phyloP scores from a whole-genome alignment of 108 stramenopile genomes.

The Thalassiosira profunda region DNA sequence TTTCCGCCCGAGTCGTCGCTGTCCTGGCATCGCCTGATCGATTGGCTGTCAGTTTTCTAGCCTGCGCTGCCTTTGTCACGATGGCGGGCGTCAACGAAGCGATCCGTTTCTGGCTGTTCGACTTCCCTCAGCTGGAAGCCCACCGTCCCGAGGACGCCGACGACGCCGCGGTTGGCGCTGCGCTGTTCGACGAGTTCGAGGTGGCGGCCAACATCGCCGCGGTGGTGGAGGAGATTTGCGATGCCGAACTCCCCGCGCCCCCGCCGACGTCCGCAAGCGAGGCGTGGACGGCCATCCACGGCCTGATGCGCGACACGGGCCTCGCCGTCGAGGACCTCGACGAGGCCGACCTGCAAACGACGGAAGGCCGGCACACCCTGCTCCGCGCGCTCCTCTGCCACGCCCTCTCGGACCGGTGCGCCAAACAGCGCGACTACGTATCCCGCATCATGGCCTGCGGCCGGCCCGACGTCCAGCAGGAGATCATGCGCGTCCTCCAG shows the following conservation, averaged over 20 bases:
- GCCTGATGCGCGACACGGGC: background rate
- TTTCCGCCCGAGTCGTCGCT: too few species aligned
- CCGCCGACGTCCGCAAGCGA: conserved; percentile 10
- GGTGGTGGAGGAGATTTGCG: conserved; percentile 35
- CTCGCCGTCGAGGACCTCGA: background rate
- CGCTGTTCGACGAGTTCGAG: conserved; percentile 14
- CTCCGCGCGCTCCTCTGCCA: conserved; percentile 33
- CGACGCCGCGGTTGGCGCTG: background rate
- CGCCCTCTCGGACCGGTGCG: conserved; percentile 32
- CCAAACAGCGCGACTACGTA: conserved; percentile 28
- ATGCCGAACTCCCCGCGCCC: conserved; percentile 2
- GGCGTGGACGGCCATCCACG: conserved; percentile 17
- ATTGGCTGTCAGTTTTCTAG: too few species aligned
- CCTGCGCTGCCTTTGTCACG: too few species aligned
- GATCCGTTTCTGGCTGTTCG: conserved; percentile 21
- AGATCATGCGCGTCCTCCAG: conserved; percentile 47
- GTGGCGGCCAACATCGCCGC: conserved; percentile 16
- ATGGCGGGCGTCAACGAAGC: too few species aligned
- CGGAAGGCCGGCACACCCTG: conserved; percentile 13
- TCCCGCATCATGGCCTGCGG: conserved; percentile 30
- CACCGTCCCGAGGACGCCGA: background rate
- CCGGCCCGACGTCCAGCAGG: conserved; percentile 34
- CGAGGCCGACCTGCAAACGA: conserved; percentile 1
- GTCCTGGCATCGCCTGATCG: too few species aligned
- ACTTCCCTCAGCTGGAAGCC: conserved; percentile 26